A percentile compares a stretch with the other conserved stretches of the same genome.
Evolutionary conservation across 495 filamentous ascomycete species (phyloP).

Genomic region (Viridothelium virens): DNA sequence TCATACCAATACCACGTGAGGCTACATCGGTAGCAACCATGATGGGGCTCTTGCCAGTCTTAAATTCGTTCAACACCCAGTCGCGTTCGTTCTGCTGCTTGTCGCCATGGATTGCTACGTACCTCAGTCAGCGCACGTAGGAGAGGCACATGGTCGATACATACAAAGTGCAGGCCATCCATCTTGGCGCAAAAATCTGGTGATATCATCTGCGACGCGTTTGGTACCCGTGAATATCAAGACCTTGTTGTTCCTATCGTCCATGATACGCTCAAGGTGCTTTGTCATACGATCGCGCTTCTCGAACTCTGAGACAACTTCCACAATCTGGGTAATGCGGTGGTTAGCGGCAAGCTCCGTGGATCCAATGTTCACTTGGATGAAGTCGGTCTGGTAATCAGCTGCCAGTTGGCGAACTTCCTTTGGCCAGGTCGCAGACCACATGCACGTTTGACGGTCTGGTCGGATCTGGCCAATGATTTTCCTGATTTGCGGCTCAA

Average conservation of each 20-base stretch:
- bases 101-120: constrained; percentile 88
- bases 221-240: constrained; percentile 98
- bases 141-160: constrained; percentile 30
- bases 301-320: constrained; percentile 91
- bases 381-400: constrained; percentile 92
- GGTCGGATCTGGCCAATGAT: constrained; percentile 96
- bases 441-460: constrained; percentile 99
- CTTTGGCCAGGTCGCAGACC: constrained; percentile 99
- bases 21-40: constrained; percentile 99
- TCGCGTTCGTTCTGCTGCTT: constrained; percentile 99
- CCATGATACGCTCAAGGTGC: constrained; percentile 98
- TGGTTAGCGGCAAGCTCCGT: constrained; percentile 96
- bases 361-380: constrained; percentile 98
- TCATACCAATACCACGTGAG: constrained; percentile 99
- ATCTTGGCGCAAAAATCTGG: constrained; percentile 95
- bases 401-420: constrained; percentile 92
- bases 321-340: constrained; percentile 94
- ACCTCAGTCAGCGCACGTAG: constrained; percentile 39
- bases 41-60: constrained; percentile 88
- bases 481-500: constrained; percentile 85
- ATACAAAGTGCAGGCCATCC: constrained; percentile 97
- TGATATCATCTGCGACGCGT: constrained; percentile 96
- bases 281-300: constrained; percentile 97
- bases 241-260: constrained; percentile 84
- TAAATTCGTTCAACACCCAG: constrained; percentile 99